Percentiles rank a stretch among this genome's conserved stretches.
These are phyloP conservation scores for Cerrena zonata DNA, from an alignment of 1,284 basidiomycete genomes.

Conservation along the genomic window DNA sequence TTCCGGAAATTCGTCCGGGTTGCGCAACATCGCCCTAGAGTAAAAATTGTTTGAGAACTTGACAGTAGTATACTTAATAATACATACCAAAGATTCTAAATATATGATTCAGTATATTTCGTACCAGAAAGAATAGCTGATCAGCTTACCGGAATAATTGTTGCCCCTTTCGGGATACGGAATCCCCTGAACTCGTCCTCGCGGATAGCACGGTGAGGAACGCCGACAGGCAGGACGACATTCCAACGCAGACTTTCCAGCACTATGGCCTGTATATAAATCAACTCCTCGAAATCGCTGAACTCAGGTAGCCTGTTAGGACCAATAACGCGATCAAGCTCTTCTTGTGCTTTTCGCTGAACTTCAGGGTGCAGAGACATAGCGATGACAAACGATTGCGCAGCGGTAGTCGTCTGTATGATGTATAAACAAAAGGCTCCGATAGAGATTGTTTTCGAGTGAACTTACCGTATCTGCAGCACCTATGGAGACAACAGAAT, in stretches of 20 bases:
- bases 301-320: conserved; percentile 8
- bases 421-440: not conserved
- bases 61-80: not conserved
- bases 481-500: not conserved
- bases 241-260: conserved; percentile 15
- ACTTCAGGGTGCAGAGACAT: conserved; percentile 3
- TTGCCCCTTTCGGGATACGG: conserved; percentile 4
- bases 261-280: conserved; percentile 13
- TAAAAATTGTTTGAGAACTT: not conserved
- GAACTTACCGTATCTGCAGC: not conserved
- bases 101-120: not conserved
- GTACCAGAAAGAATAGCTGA: not conserved
- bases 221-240: conserved; percentile 1
- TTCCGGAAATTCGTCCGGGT: not conserved
- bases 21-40: not conserved
- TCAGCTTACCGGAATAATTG: not conserved
- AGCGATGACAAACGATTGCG: not conserved
- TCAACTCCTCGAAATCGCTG: conserved; percentile 7
- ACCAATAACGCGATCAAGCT: conserved; percentile 21
- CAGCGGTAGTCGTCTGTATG: not conserved
- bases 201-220: not conserved
- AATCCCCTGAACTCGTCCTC: conserved; percentile 13
- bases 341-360: no score
- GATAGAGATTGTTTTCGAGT: not conserved
- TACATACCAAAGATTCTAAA: not conserved